Percentiles rank a stretch among this genome's conserved stretches.
phyloP scores from a whole-genome alignment of 208 protist species.

The Crithidia thermophila region DNA sequence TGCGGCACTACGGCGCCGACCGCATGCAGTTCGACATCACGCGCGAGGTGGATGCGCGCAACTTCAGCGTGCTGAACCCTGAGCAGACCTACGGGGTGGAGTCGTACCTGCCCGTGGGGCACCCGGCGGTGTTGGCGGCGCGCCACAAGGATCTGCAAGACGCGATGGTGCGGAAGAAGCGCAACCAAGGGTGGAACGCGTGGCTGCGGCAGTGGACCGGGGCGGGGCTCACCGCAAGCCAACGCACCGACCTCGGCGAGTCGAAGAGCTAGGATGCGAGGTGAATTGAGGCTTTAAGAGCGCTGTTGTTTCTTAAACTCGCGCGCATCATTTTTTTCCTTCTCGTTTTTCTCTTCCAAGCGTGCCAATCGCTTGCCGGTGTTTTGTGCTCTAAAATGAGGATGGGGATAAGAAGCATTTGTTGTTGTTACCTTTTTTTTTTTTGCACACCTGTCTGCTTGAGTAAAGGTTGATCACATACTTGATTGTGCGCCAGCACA shows the following conservation, averaged over 20 bases:
- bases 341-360: too few species aligned
- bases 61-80: constrained; percentile 73
- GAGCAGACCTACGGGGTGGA: constrained; percentile 55
- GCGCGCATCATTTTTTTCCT: too few species aligned
- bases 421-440: too few species aligned
- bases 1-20: constrained; percentile 74
- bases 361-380: too few species aligned
- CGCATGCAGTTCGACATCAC: constrained; percentile 86
- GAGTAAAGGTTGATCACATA: constrained; percentile 15
- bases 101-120: constrained; percentile 66
- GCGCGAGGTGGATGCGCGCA: constrained; percentile 63
- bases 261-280: not conserved
- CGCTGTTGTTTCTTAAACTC: too few species aligned
- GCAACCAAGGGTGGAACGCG: constrained; percentile 41
- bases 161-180: constrained; percentile 24
- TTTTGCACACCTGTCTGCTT: too few species aligned
- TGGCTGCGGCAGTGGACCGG: constrained; percentile 52
- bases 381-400: too few species aligned
- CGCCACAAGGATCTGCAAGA: constrained; percentile 26
- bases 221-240: constrained; percentile 43
- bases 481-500: not conserved
- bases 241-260: constrained; percentile 47
- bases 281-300: too few species aligned
- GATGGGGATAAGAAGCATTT: too few species aligned
- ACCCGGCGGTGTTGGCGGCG: constrained; percentile 50